These are phyloP conservation scores for Russula sp. DNA, from an alignment of 768 basidiomycete genomes.

Conservation along the genomic window DNA sequence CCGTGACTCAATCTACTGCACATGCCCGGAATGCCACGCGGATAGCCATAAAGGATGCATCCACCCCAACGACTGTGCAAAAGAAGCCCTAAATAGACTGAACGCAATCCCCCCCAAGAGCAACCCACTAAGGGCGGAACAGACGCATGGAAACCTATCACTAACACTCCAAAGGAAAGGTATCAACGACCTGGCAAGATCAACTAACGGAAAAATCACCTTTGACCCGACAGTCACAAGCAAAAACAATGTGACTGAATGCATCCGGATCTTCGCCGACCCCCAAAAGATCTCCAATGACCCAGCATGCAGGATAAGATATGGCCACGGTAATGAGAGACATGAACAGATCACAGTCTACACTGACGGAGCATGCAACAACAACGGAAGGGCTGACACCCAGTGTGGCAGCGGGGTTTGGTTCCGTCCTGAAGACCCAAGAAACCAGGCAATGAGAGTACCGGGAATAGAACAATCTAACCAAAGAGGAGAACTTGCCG, in stretches of 20 bases:
- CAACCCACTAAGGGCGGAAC: rapidly evolving
- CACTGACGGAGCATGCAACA: not conserved
- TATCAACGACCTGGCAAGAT: not conserved
- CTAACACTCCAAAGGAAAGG: not conserved
- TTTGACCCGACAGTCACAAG: too few relatives aligned
- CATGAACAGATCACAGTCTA: too few relatives aligned
- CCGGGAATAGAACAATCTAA: too few relatives aligned
- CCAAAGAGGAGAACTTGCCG: too few relatives aligned
- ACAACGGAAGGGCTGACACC: not conserved
- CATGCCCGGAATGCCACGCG: rapidly evolving
- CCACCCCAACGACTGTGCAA: not conserved
- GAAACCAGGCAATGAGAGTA: not conserved
- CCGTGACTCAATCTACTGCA: too few relatives aligned
- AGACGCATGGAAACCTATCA: not conserved
- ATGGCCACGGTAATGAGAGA: too few relatives aligned
- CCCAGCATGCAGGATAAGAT: too few relatives aligned
- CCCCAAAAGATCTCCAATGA: too few relatives aligned
- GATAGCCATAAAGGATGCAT: not conserved
- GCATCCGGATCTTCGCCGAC: too few relatives aligned
- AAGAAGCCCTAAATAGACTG: not conserved
- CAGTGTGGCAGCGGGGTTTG: not conserved
- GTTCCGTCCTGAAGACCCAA: not conserved
- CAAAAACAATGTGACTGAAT: too few relatives aligned
- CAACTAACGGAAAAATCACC: not conserved
- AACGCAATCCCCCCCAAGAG: not conserved